Conservation (phyloP, 2,329 filamentous ascomycete genomes). For the Sphaerulina populicola region DNA sequence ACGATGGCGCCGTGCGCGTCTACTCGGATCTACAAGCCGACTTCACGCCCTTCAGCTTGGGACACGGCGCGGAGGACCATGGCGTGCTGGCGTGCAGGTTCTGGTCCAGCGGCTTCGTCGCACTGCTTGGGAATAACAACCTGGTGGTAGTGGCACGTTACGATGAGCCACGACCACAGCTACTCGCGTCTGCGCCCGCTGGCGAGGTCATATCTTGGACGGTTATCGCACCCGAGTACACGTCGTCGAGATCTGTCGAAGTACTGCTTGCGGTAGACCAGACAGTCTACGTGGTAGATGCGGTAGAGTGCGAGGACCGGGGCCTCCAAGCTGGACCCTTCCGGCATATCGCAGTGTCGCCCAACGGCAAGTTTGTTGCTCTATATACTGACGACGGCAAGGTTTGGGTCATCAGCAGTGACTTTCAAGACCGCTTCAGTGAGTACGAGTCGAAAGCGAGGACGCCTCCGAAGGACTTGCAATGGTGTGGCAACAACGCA, state of each 20-base stretch:
- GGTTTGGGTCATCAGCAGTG: constrained; percentile 86
- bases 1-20: constrained; percentile 82
- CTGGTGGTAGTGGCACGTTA: constrained; percentile 83
- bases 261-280: constrained; percentile 75
- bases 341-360: constrained; percentile 79
- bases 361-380: constrained; percentile 79
- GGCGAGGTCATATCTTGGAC: constrained; percentile 81
- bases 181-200: constrained; percentile 66
- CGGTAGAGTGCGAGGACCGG: constrained; percentile 82
- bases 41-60: constrained; percentile 88
- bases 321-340: constrained; percentile 89
- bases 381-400: constrained; percentile 79
- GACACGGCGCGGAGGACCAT: constrained; percentile 76
- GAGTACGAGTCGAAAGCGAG: constrained; percentile 84
- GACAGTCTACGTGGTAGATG: constrained; percentile 80
- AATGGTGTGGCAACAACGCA: constrained; percentile 95
- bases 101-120: constrained; percentile 87
- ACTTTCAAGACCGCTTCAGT: constrained; percentile 85
- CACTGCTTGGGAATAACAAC: constrained; percentile 77
- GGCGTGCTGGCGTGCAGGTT: constrained; percentile 86
- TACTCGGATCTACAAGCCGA: constrained; percentile 89
- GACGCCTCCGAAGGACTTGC: constrained; percentile 75
- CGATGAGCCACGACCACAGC: constrained; percentile 77
- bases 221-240: constrained; percentile 77
- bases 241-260: constrained; percentile 85